These are phyloP conservation scores for Chlorella sorokiniana DNA, from an alignment of 139 green algal genomes.

Conservation along the genomic window DNA sequence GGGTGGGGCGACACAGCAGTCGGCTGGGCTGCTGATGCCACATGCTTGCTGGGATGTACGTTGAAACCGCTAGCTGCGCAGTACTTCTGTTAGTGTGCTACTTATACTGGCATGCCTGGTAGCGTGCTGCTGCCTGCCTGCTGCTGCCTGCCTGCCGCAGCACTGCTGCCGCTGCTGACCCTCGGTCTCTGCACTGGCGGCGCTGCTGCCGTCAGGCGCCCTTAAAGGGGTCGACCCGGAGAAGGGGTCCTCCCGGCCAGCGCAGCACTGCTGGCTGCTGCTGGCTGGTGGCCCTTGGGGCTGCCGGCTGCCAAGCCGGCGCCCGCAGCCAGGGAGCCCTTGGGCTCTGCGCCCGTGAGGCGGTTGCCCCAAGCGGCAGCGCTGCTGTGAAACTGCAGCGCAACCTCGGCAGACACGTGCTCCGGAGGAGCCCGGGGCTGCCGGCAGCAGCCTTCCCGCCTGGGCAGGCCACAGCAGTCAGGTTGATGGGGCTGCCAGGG, in stretches of 20 bases:
- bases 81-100: too few relatives aligned
- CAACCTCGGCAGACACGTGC: background rate
- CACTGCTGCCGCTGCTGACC: background rate
- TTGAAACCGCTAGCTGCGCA: too few relatives aligned
- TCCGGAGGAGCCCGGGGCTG: background rate
- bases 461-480: background rate
- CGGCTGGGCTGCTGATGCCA: too few relatives aligned
- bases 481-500: background rate
- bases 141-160: background rate
- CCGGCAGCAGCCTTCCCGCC: background rate
- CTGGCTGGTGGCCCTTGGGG: too few relatives aligned
- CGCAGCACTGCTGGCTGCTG: background rate
- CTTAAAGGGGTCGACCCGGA: slow-evolving; percentile 10
- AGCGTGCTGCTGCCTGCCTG: background rate
- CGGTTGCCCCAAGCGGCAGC: background rate
- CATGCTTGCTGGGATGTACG: too few relatives aligned
- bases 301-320: too few relatives aligned
- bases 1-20: too few relatives aligned
- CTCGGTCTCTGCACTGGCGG: background rate
- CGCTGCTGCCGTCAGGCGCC: background rate
- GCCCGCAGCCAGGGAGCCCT: background rate
- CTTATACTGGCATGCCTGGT: too few relatives aligned
- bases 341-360: background rate
- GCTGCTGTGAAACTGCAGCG: background rate
- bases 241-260: background rate